Evolutionary conservation across 2,329 filamentous ascomycete genomes (phyloP).

Genomic region (Neurospora crassa): DNA sequence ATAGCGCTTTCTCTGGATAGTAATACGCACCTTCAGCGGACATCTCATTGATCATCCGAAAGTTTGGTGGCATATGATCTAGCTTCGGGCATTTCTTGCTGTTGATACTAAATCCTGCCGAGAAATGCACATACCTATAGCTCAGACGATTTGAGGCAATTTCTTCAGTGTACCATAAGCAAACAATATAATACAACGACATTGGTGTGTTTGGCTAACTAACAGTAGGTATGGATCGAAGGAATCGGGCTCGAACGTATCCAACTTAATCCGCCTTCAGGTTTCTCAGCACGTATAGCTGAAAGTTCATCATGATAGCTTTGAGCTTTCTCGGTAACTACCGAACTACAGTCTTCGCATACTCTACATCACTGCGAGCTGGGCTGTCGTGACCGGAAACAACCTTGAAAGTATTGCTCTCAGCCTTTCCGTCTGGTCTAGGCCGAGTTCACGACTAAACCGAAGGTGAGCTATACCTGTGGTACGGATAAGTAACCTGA

Average conservation of each 20-base stretch:
- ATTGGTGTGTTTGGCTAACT: background rate
- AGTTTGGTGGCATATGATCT: background rate
- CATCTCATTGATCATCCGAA: background rate
- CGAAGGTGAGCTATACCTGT: slow-evolving; percentile 7
- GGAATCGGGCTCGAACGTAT: background rate
- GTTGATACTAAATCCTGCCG: background rate
- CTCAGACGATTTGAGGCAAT: background rate
- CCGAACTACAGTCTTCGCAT: background rate
- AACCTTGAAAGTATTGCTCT: background rate
- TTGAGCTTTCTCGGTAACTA: background rate
- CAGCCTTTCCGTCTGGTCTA: background rate
- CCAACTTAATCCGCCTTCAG: background rate
- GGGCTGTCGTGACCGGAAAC: background rate
- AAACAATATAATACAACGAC: background rate
- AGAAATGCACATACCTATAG: background rate
- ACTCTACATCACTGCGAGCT: background rate
- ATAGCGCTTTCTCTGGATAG: background rate
- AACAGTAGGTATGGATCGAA: background rate
- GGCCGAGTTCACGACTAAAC: slow-evolving; percentile 1
- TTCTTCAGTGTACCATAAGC: background rate
- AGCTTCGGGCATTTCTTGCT: background rate
- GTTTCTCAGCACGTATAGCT: background rate
- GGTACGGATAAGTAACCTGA: slow-evolving; percentile 6
- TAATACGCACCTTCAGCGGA: background rate
- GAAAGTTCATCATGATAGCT: background rate